Base-by-base conservation (phyloP, 192 early-diverging fungal species). In the Lobosporangium transversale region DNA sequence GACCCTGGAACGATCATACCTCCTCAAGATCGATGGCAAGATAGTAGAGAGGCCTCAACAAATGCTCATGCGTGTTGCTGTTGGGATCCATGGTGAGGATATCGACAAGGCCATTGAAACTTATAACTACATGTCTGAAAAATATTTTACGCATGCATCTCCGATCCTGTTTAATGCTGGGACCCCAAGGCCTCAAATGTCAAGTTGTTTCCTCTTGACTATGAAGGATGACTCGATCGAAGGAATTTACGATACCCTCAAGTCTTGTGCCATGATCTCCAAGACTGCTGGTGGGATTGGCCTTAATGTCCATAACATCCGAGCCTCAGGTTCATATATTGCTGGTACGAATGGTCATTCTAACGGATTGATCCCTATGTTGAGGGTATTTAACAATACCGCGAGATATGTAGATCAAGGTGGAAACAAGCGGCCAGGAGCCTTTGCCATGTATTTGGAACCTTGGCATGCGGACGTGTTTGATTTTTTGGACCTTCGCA, bases 401-500 rank as follows among this genome's bases (percentile, higher is more conserved):
- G 95, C 97, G 8, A 88, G 97, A 30, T 98, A 97, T 79, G 95
- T 98, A 20, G 95, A 97, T 83, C 97, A 98, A 85, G 97, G 97
- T 53, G 97, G 95, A 27, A 97, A 97, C 87, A 98, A 97, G 87
- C 92, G 95, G 24, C 95, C 95, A 1, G 95, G 97, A 8, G 94
- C 95, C 3, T 97, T 98, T 86, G 97, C 97, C 50, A 91, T 99
- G 69, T 99, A 99, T 84, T 85, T 99, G 35, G 97, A 99, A 83
- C 95, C 96, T 21, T 99, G 97, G 97, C 97, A 99, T 79, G 87
- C 97, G 6, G 97, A 99, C 74, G 86, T 99, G 18, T 99, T 99
- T 69, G 91, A 92, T 49, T 99, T 99, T 80, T 80, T 99, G 56
- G 97, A 99, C 60, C 80, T 99, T 59, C 89, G 90, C 73, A 97